Base-by-base conservation (phyloP, 352 stramenopile genomes). In the Thalassiosira exigua region DNA sequence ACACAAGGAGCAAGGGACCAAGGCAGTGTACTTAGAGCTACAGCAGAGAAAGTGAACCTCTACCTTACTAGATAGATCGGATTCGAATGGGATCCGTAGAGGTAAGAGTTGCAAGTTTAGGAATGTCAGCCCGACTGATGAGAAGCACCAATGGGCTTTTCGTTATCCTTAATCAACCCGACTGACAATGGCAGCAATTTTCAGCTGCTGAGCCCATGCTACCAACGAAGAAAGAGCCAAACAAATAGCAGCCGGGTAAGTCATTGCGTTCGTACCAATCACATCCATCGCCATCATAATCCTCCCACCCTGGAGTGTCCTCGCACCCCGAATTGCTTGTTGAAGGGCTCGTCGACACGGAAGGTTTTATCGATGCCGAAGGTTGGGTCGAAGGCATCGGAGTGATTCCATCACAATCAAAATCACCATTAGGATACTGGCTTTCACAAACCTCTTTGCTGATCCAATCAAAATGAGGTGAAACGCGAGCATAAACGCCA, bases 401-500 rank as follows among this genome's bases (percentile, higher is more conserved):
- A n/a, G n/a, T n/a, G n/a, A n/a, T n/a, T n/a, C 14, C 36, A 56
- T 56, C 46, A 68, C 58, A 68, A 1, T 68, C 11, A 3, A 68
- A 36, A 2, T 68, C 30, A 2, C 14, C 36, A n/a, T 32, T 32
- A 1, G 58, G 58, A 7, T 56, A 26, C 3, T 9, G 4, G 14
- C 58, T 68, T 36, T 26, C 33, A 11, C 61, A 70, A 29, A 70
- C 61, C 11, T 70, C 27, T 5, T 61, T 44, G 11, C 42, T 24
- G 0, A 70, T 70, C 61, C 61, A 70, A 44, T 70, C 44, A 50
- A 62, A 61, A 22, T 46, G 26, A 62, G 42, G 27, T n/a, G 42
- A 62, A 19, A 70, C 29, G 17, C 61, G 46, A 36, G 42, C 5
- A 22, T 70, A 70, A 14, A 70, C 61, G 24, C 61, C 61, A 14